Evolutionary conservation across 352 stramenopile species (phyloP).

Genomic region (Aphanomyces cochlioides): DNA sequence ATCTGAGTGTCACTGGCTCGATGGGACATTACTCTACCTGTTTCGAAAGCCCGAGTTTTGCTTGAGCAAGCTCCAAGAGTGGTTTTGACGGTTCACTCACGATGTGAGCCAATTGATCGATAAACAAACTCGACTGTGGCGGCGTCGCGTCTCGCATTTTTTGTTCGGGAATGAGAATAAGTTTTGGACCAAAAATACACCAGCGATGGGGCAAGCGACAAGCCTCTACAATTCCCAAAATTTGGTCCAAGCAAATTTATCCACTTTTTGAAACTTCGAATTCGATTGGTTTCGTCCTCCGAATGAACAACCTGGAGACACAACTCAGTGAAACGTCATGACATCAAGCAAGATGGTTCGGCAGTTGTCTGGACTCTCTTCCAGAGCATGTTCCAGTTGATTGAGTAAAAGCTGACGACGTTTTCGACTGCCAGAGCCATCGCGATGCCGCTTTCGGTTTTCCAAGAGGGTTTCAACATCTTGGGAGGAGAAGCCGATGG

Average conservation of each 20-base stretch:
- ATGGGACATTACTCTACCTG: too few relatives aligned
- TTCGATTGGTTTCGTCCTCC: too few relatives aligned
- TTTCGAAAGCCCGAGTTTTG: neutral
- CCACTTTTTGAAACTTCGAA: too few relatives aligned
- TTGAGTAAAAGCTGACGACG: neutral
- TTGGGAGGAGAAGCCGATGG: neutral
- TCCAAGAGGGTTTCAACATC: slow-evolving; percentile 4
- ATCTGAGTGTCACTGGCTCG: too few relatives aligned
- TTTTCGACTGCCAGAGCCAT: neutral
- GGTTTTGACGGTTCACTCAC: neutral
- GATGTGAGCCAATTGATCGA: neutral
- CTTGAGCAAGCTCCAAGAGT: neutral
- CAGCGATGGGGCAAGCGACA: too few relatives aligned
- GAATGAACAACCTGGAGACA: too few relatives aligned
- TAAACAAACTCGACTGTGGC: neutral
- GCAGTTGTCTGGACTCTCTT: slow-evolving; percentile 16
- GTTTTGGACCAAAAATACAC: too few relatives aligned
- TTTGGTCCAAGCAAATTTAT: too few relatives aligned
- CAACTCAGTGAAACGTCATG: too few relatives aligned
- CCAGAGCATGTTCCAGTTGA: slow-evolving; percentile 18
- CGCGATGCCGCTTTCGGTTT: neutral
- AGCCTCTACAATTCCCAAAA: too few relatives aligned
- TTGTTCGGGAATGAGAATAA: too few relatives aligned
- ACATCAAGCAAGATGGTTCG: slow-evolving; percentile 12
- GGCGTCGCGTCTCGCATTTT: too few relatives aligned